These are phyloP conservation scores for Calamus simplicifolius DNA, from an alignment of 176 grass and related monocot species.

Conservation along the genomic window DNA sequence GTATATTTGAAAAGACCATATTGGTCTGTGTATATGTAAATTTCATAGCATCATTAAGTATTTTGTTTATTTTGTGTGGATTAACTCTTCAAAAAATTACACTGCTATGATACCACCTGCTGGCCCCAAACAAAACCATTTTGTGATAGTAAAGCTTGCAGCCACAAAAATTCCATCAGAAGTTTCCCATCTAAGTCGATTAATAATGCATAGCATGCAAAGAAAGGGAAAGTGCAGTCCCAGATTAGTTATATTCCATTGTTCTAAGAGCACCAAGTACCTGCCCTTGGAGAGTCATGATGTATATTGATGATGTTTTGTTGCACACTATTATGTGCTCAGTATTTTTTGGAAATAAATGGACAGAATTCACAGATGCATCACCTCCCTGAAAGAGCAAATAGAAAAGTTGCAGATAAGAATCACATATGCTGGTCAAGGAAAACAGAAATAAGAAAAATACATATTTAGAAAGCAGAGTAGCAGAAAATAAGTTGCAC, in stretches of 20 bases:
- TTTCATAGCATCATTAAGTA: too few species aligned
- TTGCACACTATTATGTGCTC: conserved; percentile 97
- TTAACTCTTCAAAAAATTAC: too few species aligned
- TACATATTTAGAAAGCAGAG: conserved; percentile 13
- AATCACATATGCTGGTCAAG: neutral
- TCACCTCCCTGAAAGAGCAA: conserved; percentile 71
- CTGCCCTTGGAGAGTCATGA: conserved; percentile 98
- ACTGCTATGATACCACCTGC: too few species aligned
- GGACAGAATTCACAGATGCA: conserved; percentile 81
- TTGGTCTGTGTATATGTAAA: too few species aligned
- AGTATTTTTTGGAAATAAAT: conserved; percentile 86
- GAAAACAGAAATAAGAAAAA: neutral
- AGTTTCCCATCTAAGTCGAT: too few species aligned
- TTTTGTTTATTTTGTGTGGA: too few species aligned
- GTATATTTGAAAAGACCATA: too few species aligned
- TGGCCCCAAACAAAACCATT: too few species aligned
- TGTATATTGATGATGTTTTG: conserved; percentile 82
- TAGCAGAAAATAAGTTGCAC: neutral
- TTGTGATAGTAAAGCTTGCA: too few species aligned
- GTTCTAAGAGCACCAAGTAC: conserved; percentile 18
- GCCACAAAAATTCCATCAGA: too few species aligned
- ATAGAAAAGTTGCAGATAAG: neutral
- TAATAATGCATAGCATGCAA: neutral
- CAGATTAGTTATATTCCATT: too few species aligned
- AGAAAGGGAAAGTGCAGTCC: too few species aligned